Percentiles rank a stretch among this genome's conserved stretches.
phyloP scores from a whole-genome alignment of 495 filamentous ascomycete genomes.

The Coniosporium apollinis region DNA sequence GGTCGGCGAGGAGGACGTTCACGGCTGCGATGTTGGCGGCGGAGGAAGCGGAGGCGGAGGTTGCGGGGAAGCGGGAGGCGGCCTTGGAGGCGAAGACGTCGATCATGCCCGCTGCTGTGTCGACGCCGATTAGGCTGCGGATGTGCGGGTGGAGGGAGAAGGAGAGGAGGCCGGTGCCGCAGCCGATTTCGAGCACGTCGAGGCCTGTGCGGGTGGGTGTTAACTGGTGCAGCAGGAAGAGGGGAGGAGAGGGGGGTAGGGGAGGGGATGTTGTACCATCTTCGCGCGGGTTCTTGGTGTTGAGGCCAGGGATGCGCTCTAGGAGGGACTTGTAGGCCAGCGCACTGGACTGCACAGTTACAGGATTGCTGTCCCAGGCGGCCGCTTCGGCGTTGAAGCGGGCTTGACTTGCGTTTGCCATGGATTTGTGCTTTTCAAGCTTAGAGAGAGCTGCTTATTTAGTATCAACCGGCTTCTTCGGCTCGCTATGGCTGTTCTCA shows the following conservation, averaged over 20 bases:
- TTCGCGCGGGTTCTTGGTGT: too few species aligned
- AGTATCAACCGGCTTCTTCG: too few species aligned
- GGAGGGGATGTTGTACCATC: too few species aligned
- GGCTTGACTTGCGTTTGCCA: slow-evolving; percentile 10
- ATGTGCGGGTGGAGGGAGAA: slow-evolving; percentile 28
- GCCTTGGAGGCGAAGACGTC: slow-evolving; percentile 29
- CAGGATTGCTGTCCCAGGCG: slow-evolving; percentile 25
- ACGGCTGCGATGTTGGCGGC: slow-evolving; percentile 13
- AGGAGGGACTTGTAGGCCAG: slow-evolving; percentile 21
- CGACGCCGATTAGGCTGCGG: slow-evolving; percentile 29
- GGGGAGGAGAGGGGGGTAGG: too few species aligned
- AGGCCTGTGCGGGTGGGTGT: slow-evolving; percentile 6
- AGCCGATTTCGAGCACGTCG: slow-evolving; percentile 39
- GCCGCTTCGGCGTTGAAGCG: slow-evolving; percentile 28
- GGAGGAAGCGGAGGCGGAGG: not conserved
- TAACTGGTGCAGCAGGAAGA: too few species aligned
- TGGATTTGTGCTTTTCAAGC: too few species aligned
- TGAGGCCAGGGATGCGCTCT: slow-evolving; percentile 12
- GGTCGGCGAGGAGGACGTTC: slow-evolving; percentile 20
- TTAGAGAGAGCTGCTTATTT: too few species aligned
- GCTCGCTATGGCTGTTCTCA: too few species aligned
- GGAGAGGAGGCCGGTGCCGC: slow-evolving; percentile 38
- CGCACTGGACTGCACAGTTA: slow-evolving; percentile 18
- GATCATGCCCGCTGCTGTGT: slow-evolving; percentile 37
- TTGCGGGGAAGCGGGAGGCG: slow-evolving; percentile 1